Evolutionary conservation across 164 flowering plant genomes (phyloP), one percentile per base, ranked within the genome.

Genomic region (Magnolia sinica): DNA sequence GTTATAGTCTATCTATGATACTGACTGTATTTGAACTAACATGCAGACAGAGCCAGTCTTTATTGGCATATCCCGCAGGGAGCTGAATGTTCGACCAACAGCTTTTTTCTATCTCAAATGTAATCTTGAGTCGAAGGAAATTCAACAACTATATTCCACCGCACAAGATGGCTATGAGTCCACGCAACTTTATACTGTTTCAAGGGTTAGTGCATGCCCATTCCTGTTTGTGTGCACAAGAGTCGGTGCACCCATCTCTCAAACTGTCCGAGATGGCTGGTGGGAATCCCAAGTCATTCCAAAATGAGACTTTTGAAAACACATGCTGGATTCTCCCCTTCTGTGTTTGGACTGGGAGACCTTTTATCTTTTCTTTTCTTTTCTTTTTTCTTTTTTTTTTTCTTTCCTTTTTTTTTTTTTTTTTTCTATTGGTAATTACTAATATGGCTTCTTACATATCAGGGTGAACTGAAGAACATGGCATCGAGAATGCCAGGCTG

Each of bases 121-220:
- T 84, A 81, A 76, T 78, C 95, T 94, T 65, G 80, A 81, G 20
- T 89, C 98, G 20, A 37, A 86, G 55, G 94, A 91, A 83, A 84
- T 96, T 79, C 91, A 87, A 50, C 80, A 87, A 49, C 78, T 91
- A 5, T 94, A 96, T 82, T 74, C 85, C 65, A 88, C 45, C 70
- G 99, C 98, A 73, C 89, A 90, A 82, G 98, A 96, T 85, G 88
- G 96, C 80, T 96, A 81, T 78, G 99, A 96, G 80, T 96, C 98
- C 19, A 93, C 97, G 14, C 88, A 87, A 61, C 92, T 96, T 64
- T 89, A 77, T 75, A 76, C 95, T 64, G 88, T 92, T 76, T 75
- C 90, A 73, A 74, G 77, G 94, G 98, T 96, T 31, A 80, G 90
- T 86, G 74, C 72, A 73, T 68, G n/a, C 51, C 75, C 71, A 68